These are phyloP conservation scores for Rubia occidens DNA, from an alignment of 305 asterid genomes.

Conservation along the genomic window DNA sequence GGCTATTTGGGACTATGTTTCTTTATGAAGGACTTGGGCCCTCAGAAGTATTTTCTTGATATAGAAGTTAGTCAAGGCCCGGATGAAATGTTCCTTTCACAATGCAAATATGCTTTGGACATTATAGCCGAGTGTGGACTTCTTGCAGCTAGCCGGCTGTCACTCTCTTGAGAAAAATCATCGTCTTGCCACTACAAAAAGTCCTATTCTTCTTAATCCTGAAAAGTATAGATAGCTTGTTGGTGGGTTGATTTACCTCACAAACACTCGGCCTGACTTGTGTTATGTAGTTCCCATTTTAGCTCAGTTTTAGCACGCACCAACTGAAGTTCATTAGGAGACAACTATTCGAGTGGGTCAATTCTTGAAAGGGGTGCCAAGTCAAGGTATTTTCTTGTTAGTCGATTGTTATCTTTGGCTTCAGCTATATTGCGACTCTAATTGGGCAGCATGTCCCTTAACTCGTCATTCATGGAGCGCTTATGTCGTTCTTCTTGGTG, in stretches of 20 bases:
- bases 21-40: too few species aligned
- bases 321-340: not conserved
- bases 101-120: not conserved
- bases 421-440: not conserved
- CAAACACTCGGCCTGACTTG: not conserved
- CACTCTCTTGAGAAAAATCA: not conserved
- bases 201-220: not conserved
- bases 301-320: not conserved
- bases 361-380: not conserved
- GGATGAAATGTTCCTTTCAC: not conserved
- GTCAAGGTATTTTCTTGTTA: not conserved
- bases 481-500: not conserved
- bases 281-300: not conserved
- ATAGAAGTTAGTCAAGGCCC: too few species aligned
- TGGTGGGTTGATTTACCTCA: slow-evolving; percentile 5
- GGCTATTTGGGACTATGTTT: too few species aligned
- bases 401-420: not conserved
- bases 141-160: not conserved
- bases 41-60: too few species aligned
- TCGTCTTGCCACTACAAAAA: not conserved
- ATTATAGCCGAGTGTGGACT: not conserved
- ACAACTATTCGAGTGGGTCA: not conserved
- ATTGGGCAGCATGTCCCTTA: not conserved
- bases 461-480: not conserved
- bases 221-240: not conserved